Evolutionary conservation across 768 basidiomycete genomes (phyloP), one percentile per base, ranked within the genome.

Genomic region (Lactarius pseudohatsudake): DNA sequence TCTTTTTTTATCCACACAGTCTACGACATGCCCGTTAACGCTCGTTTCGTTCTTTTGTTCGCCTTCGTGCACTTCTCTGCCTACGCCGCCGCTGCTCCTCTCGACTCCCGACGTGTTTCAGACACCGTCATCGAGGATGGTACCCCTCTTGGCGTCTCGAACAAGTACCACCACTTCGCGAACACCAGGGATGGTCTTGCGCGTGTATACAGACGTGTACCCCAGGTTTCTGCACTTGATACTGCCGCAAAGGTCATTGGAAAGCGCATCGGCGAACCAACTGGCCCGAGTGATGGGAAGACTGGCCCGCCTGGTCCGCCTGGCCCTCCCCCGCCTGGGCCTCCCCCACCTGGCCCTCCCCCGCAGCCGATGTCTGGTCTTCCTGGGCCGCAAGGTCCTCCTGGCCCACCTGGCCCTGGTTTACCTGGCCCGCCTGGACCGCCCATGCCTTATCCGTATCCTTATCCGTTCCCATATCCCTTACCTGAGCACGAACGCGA

Each of bases 31-130:
- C 2, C 66, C 59, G 54, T 55, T 34, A 43, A 67, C 62, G 20
- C 66, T 67, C 66, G 66, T 67, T 67, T 63, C 18, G 15, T 56
- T 60, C 66, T 67, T 36, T 56, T 67, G 50, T 53, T 67, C 41
- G 66, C 62, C 50, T 47, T 67, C 40, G 62, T 67, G 20, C 66
- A 67, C 41, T 57, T 64, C 58, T 20, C 62, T 4, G 45, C 59
- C 30, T 34, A 64, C 26, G 32, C 53, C 26, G 43, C 54, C 8
- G 62, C 66, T 28, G 66, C 34, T 9, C 66, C 66, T 1, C 1
- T 61, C 41, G 50, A 53, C 40, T 36, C 43, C 22, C 22, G 7
- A 11, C 57, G 47, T 18, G 57, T 20, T 4, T 13, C 50, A 0
- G 66, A 67, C 43, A 67, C 66, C 8, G 58, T 64, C 41, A 11